Conservation (phyloP, 2,329 filamentous ascomycete genomes). For the Aspergillus luchuensis region DNA sequence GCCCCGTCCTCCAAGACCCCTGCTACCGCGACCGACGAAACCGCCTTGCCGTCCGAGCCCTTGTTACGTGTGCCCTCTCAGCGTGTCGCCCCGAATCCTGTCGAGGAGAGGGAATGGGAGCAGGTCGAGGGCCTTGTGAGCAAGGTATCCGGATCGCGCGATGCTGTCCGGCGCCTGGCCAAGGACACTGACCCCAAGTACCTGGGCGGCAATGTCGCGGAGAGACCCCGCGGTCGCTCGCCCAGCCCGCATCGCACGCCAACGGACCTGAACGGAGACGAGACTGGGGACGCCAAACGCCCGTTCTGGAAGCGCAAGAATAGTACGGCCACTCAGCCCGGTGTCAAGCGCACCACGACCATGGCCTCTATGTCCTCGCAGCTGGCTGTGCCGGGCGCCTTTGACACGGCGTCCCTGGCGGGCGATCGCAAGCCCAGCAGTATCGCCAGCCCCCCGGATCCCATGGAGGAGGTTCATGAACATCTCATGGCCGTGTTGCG, state of each 20-base stretch:
- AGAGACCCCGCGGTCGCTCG: slow-evolving; percentile 35
- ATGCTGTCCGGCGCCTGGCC: slow-evolving; percentile 82
- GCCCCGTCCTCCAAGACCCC: slow-evolving; percentile 71
- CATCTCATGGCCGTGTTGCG: slow-evolving; percentile 80
- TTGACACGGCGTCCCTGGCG: slow-evolving; percentile 30
- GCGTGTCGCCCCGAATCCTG: slow-evolving; percentile 35
- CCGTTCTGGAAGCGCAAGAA: slow-evolving; percentile 93
- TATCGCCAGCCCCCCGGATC: slow-evolving; percentile 42
- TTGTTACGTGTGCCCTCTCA: slow-evolving; percentile 36
- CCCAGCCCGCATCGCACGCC: slow-evolving; percentile 34
- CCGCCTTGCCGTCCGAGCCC: slow-evolving; percentile 31
- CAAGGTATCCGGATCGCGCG: slow-evolving; percentile 80
- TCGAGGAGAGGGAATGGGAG: slow-evolving; percentile 82
- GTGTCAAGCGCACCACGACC: slow-evolving; percentile 49
- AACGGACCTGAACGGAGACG: slow-evolving; percentile 38
- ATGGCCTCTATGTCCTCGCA: slow-evolving; percentile 53
- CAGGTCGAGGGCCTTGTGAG: slow-evolving; percentile 84
- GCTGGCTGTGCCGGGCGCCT: slow-evolving; percentile 46
- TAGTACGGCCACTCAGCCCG: slow-evolving; percentile 51
- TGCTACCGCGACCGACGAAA: slow-evolving; percentile 23
- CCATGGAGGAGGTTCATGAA: slow-evolving; percentile 72
- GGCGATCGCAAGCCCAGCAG: slow-evolving; percentile 38
- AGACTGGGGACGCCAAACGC: slow-evolving; percentile 56
- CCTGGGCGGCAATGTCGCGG: slow-evolving; percentile 26
- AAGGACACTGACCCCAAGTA: slow-evolving; percentile 77